Percentiles rank a stretch among this genome's conserved stretches.
phyloP scores from a whole-genome alignment of 1,284 basidiomycete genomes.

The Pisolithus thermaeus region DNA sequence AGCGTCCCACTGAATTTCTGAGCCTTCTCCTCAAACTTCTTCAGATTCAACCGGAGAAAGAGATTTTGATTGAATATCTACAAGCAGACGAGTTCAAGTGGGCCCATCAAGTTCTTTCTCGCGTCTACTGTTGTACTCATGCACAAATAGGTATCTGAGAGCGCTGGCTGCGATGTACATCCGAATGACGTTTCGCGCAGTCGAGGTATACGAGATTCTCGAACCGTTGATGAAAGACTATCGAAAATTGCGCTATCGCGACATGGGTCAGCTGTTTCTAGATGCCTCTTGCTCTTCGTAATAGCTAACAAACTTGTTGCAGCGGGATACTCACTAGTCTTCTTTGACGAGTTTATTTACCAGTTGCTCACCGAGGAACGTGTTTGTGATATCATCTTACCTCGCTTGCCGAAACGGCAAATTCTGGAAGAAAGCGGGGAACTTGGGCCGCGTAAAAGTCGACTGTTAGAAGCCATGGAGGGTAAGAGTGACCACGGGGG shows the following conservation, averaged over 20 bases:
- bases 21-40: conserved; percentile 91
- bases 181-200: conserved; percentile 86
- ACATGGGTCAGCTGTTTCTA: conserved; percentile 56
- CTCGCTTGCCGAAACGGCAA: conserved; percentile 80
- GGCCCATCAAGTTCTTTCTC: conserved; percentile 27
- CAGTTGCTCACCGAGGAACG: conserved; percentile 82
- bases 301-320: conserved; percentile 8
- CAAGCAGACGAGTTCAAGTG: conserved; percentile 97
- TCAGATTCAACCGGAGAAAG: conserved; percentile 96
- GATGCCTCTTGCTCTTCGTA: conserved; percentile 1
- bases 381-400: conserved; percentile 95
- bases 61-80: conserved; percentile 93
- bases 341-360: conserved; percentile 93
- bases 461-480: conserved; percentile 78
- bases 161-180: conserved; percentile 94
- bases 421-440: conserved; percentile 92
- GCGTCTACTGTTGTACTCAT: not conserved
- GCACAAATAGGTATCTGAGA: conserved; percentile 71
- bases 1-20: conserved; percentile 87
- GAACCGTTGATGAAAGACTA: conserved; percentile 95
- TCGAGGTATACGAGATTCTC: conserved; percentile 88
- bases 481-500: conserved; percentile 53
- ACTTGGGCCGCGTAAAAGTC: conserved; percentile 75
- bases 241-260: conserved; percentile 79
- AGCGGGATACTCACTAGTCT: conserved; percentile 81